Evolutionary conservation across 352 stramenopile species (phyloP), one percentile per base, ranked within the genome.

Genomic region (Stephanocyclus meneghinianus): DNA sequence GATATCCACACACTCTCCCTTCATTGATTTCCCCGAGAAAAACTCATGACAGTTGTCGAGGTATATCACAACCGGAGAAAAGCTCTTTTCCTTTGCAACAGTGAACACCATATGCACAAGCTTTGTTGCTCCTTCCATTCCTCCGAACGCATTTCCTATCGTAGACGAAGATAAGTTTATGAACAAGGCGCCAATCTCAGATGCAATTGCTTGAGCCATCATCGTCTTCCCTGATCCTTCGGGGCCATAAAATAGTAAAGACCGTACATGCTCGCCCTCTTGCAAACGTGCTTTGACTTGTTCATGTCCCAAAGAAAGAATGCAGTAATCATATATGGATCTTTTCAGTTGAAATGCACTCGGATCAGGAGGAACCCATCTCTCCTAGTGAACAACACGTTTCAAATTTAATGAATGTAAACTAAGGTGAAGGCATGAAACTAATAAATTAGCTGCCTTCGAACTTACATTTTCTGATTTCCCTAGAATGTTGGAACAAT

Each of bases 71-170:
- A 96, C 91, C 3, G 95, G 96, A 71, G 94, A 90, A 35, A 97
- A 85, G 9, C 80, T 78, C n/a, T 88, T 53, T 30, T 96, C 92
- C 67, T 95, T 96, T 21, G 95, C 95, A 45, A 98, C 83, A 48
- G 92, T 81, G 71, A 98, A 98, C n/a, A 91, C 92, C 94, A 98
- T 97, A 85, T 98, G 96, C 35, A 98, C 85, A 32, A 97, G 88
- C 75, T 97, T 97, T 0, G 94, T 97, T 0, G 95, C 91, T 0
- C 94, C 95, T 5, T 89, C 95, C 63, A 97, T 98, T 35, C 85
- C 95, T 13, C 83, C 65, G 66, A 97, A 98, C 7, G 82, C 51
- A 57, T 96, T 94, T 26, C 94, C 95, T 53, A 76, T 91, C 0
- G 94, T 90, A 45, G 92, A 96, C 5, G 70, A 76, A 48, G 76